A percentile compares a stretch with the other conserved stretches of the same genome.
Evolutionary conservation across 805 yeast species (phyloP).

Genomic region (Kazachstania viticola): DNA sequence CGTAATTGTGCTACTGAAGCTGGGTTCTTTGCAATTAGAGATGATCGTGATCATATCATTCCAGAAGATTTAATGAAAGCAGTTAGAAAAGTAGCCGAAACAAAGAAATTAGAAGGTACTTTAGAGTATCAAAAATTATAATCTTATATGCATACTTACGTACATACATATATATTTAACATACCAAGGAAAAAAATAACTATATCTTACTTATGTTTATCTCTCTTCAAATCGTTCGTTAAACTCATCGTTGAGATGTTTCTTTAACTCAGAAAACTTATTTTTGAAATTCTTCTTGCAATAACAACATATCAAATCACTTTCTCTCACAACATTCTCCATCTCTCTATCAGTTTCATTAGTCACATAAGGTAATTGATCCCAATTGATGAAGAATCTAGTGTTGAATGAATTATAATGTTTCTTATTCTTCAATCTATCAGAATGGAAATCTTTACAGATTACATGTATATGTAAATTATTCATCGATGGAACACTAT

Average conservation of each 20-base stretch:
- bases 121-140: constrained; percentile 88
- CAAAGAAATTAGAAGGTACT: constrained; percentile 93
- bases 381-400: constrained; percentile 47
- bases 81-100: constrained; percentile 92
- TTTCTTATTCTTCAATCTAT: constrained; percentile 41
- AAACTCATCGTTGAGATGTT: constrained; percentile 32
- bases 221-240: not conserved
- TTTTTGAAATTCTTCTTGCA: constrained; percentile 33
- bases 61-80: constrained; percentile 97
- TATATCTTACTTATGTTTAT: no score
- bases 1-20: constrained; percentile 97
- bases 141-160: no score
- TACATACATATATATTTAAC: constrained; percentile 1
- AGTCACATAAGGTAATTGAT: constrained; percentile 38
- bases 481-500: constrained; percentile 55
- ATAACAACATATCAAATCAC: constrained; percentile 32
- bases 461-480: constrained; percentile 68
- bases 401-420: constrained; percentile 69
- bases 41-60: constrained; percentile 87
- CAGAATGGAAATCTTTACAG: constrained; percentile 49
- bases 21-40: constrained; percentile 95
- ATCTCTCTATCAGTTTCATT: no score
- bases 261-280: constrained; percentile 33
- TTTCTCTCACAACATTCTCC: constrained; percentile 19
- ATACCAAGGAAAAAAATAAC: no score